These are phyloP conservation scores for Monilinia laxa DNA, from an alignment of 2,329 filamentous ascomycete genomes.

Conservation along the genomic window DNA sequence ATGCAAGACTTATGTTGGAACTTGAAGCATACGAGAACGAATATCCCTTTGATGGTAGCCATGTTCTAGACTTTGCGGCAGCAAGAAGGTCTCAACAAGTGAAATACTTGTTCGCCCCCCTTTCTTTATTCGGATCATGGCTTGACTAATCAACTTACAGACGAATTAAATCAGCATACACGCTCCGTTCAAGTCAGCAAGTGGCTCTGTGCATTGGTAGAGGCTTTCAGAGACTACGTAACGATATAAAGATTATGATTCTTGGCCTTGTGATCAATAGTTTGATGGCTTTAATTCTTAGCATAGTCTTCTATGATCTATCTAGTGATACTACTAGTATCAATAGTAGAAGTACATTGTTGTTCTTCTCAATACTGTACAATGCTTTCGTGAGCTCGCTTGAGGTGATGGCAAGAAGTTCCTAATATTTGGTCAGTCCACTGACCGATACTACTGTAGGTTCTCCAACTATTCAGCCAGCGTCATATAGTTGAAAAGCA, in stretches of 20 bases:
- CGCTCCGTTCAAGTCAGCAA: slow-evolving; percentile 74
- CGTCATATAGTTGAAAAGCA: slow-evolving; percentile 92
- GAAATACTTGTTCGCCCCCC: slow-evolving; percentile 26
- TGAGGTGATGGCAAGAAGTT: slow-evolving; percentile 45
- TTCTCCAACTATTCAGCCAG: slow-evolving; percentile 77
- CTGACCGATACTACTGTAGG: slow-evolving; percentile 46
- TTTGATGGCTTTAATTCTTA: slow-evolving; percentile 61
- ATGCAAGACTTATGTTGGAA: slow-evolving; percentile 46
- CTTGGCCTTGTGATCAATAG: slow-evolving; percentile 41
- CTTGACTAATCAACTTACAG: neutral
- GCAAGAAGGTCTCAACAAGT: slow-evolving; percentile 41
- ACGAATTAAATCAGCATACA: slow-evolving; percentile 74
- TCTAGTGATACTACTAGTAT: slow-evolving; percentile 54
- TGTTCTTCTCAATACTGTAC: slow-evolving; percentile 67
- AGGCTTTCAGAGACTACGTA: slow-evolving; percentile 73
- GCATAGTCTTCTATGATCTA: slow-evolving; percentile 62
- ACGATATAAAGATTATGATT: slow-evolving; percentile 69
- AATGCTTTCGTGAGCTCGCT: slow-evolving; percentile 62
- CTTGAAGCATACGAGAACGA: slow-evolving; percentile 33
- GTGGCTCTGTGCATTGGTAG: slow-evolving; percentile 78
- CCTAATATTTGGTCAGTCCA: neutral
- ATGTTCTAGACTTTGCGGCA: slow-evolving; percentile 44
- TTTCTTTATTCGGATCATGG: neutral
- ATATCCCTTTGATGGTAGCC: slow-evolving; percentile 49
- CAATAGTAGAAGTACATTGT: slow-evolving; percentile 59